Conservation (phyloP, 495 filamentous ascomycete species). For the Hypoxylon perforatum region DNA sequence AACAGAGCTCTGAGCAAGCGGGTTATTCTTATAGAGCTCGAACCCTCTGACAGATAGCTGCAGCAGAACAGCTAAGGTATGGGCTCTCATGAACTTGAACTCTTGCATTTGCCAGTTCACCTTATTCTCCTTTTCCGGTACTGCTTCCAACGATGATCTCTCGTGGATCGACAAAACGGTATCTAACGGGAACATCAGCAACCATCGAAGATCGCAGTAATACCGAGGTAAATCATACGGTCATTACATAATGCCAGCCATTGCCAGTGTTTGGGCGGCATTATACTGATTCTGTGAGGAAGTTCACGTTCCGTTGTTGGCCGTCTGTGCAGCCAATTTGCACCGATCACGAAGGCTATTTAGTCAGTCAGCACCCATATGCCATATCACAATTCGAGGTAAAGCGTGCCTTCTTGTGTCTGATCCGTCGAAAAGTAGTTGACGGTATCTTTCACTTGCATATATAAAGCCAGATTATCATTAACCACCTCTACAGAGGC, state of each 20-base stretch:
- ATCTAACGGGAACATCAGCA: slow-evolving; percentile 51
- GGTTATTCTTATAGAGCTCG: slow-evolving; percentile 52
- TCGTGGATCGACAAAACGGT: slow-evolving; percentile 85
- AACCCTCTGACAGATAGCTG: slow-evolving; percentile 68
- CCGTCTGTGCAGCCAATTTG: slow-evolving; percentile 78
- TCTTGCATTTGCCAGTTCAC: slow-evolving; percentile 46
- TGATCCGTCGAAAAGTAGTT: slow-evolving; percentile 57
- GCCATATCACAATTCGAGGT: background rate
- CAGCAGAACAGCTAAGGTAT: slow-evolving; percentile 75
- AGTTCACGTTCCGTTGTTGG: slow-evolving; percentile 35
- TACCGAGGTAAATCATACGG: slow-evolving; percentile 56
- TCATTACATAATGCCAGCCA: slow-evolving; percentile 88
- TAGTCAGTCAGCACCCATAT: slow-evolving; percentile 21
- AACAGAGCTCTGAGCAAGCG: slow-evolving; percentile 60
- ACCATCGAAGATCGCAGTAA: slow-evolving; percentile 8
- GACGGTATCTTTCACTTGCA: slow-evolving; percentile 48
- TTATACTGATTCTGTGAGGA: slow-evolving; percentile 41
- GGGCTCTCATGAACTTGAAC: slow-evolving; percentile 69
- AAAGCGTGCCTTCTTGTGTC: slow-evolving; percentile 42
- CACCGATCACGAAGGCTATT: slow-evolving; percentile 81
- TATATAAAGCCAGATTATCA: slow-evolving; percentile 41
- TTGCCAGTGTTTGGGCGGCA: slow-evolving; percentile 66
- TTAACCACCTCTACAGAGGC: slow-evolving; percentile 22
- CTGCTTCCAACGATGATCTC: slow-evolving; percentile 65
- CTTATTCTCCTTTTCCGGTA: slow-evolving; percentile 48